Base-by-base conservation (phyloP, 306 rosid species). In the Acacia confusa region DNA sequence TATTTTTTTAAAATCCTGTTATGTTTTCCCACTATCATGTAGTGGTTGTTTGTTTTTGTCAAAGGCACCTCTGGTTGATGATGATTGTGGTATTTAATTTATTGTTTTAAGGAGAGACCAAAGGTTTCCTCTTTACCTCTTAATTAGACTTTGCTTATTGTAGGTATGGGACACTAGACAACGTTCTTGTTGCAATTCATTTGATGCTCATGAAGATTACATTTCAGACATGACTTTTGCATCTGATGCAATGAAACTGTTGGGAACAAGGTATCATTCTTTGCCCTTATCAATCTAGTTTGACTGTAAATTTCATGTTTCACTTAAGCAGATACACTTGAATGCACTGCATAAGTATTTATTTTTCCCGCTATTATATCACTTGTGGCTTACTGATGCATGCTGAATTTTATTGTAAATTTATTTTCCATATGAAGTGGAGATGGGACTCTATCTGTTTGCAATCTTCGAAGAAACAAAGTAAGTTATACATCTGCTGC, bases 131-230 rank as follows among this genome's bases (percentile, higher is more conserved):
- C 43, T 10, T 60, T 79, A 20, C 48, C 79, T 72, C 67, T 86
- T 22, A 69, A 74, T 53, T 74, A 25, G 20, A 34, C 74, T 32
- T 50, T 63, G 44, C 28, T 48, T 41, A 32, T 67, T 57, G 64
- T 81, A 94, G 97, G 97, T 95, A 41, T 95, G 98, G 98, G 98
- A 92, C 85, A 95, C 94, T 40, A 92, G 97, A 71, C 92, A 90
- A 73, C 95, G 90, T 36, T 82, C 97, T 82, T 92, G 98, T 84
- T 82, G 92, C 89, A 88, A 88, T 83, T 30, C 97, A 65, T 95
- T 92, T 82, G 77, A 88, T 27, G 92, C 80, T 78, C 98, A 95
- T 67, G 85, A 81, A 41, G 97, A 95, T 61, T 95, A 95, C 78
- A 77, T 95, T 80, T 92, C 97, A 20, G 98, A 95, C 88, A 88